phyloP scores from a whole-genome alignment of 2,329 filamentous ascomycete species.

The Neurospora sp. region DNA sequence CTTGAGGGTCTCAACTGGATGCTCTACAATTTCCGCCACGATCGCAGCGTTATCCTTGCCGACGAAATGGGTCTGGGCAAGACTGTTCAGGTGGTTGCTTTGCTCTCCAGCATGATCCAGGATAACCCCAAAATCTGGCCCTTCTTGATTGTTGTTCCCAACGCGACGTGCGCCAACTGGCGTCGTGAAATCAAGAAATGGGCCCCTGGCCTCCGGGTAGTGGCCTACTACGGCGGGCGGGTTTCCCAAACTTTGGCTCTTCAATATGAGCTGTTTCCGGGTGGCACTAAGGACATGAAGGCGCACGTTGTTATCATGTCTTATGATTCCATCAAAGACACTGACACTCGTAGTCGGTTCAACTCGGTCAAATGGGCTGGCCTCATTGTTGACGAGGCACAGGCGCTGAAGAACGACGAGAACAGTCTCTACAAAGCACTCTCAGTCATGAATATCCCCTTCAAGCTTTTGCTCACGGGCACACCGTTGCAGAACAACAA shows the following conservation, averaged over 20 bases:
- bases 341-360: slow-evolving; percentile 56
- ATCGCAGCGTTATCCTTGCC: slow-evolving; percentile 80
- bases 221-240: slow-evolving; percentile 81
- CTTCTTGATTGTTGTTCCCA: slow-evolving; percentile 87
- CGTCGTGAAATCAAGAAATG: slow-evolving; percentile 90
- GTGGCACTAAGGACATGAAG: slow-evolving; percentile 54
- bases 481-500: slow-evolving; percentile 95
- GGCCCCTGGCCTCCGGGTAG: slow-evolving; percentile 75
- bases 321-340: slow-evolving; percentile 78
- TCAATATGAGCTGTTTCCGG: slow-evolving; percentile 76
- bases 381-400: slow-evolving; percentile 87
- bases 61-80: slow-evolving; percentile 99
- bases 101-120: slow-evolving; percentile 64
- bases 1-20: slow-evolving; percentile 92
- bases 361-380: slow-evolving; percentile 70
- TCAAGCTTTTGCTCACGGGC: slow-evolving; percentile 77
- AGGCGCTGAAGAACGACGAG: slow-evolving; percentile 87
- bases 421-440: slow-evolving; percentile 72
- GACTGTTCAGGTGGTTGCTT: slow-evolving; percentile 83
- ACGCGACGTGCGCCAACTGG: slow-evolving; percentile 96
- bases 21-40: slow-evolving; percentile 74
- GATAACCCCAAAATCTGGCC: slow-evolving; percentile 70
- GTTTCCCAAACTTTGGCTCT: slow-evolving; percentile 67
- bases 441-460: slow-evolving; percentile 63
- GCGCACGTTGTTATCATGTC: slow-evolving; percentile 93